Percentiles rank a stretch among this genome's conserved stretches.
Evolutionary conservation across 495 filamentous ascomycete species (phyloP).

Genomic region (Penicillium longicatenatum): DNA sequence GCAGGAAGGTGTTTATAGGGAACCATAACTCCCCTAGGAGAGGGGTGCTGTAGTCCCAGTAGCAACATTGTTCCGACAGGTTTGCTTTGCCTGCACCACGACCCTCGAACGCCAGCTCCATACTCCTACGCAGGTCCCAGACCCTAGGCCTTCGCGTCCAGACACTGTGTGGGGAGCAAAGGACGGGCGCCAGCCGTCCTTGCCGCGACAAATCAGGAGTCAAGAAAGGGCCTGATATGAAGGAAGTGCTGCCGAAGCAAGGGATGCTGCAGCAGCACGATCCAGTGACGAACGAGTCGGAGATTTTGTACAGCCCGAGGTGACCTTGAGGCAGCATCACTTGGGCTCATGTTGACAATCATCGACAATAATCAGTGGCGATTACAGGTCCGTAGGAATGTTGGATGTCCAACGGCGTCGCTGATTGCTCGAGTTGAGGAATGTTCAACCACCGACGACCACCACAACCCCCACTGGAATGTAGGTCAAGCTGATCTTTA

Average conservation of each 20-base stretch:
- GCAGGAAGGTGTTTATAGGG: slow-evolving; percentile 53
- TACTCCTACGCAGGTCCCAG: slow-evolving; percentile 37
- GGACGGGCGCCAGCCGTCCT: slow-evolving; percentile 34
- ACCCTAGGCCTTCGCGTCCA: slow-evolving; percentile 37
- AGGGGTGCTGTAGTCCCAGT: slow-evolving; percentile 37
- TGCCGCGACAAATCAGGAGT: slow-evolving; percentile 49
- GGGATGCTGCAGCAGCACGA: slow-evolving; percentile 42
- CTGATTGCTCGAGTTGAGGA: slow-evolving; percentile 25
- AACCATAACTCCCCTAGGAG: slow-evolving; percentile 40
- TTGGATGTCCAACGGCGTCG: slow-evolving; percentile 28
- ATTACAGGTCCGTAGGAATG: slow-evolving; percentile 43
- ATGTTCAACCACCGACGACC: slow-evolving; percentile 26
- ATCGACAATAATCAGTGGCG: slow-evolving; percentile 27
- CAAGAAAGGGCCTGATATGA: slow-evolving; percentile 39
- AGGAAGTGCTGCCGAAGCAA: slow-evolving; percentile 40
- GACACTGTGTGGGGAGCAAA: slow-evolving; percentile 31
- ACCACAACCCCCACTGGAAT: slow-evolving; percentile 35
- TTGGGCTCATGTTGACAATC: slow-evolving; percentile 27
- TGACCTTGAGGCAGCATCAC: slow-evolving; percentile 24
- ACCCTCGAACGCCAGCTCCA: slow-evolving; percentile 46
- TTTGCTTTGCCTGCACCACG: slow-evolving; percentile 39
- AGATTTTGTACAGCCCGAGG: slow-evolving; percentile 41
- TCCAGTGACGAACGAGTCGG: slow-evolving; percentile 45
- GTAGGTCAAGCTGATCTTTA: slow-evolving; percentile 29
- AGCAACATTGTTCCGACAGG: slow-evolving; percentile 43